phyloP scores from a whole-genome alignment of 306 rosid species.

The Cucurbita maxima region DNA sequence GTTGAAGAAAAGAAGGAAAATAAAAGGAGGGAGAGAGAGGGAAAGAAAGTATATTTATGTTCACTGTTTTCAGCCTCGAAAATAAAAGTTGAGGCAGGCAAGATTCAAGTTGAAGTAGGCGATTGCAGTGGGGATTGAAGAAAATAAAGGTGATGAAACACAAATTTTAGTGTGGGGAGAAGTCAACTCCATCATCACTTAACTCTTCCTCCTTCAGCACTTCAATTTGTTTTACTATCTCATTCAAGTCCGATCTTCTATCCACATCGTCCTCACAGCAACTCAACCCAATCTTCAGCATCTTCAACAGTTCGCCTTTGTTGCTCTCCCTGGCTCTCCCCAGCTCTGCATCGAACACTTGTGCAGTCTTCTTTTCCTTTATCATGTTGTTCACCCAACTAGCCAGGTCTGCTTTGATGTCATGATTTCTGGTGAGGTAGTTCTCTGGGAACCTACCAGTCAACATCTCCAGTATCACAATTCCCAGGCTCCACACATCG shows the following conservation, averaged over 20 bases:
- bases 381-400: constrained; percentile 71
- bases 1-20: no score
- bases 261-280: constrained; percentile 91
- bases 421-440: constrained; percentile 37
- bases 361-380: constrained; percentile 49
- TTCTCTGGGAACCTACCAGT: constrained; percentile 84
- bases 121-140: not conserved
- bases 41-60: no score
- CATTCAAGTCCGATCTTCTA: constrained; percentile 52
- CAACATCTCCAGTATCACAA: constrained; percentile 64
- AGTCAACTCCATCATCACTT: not conserved
- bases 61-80: no score
- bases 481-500: constrained; percentile 74
- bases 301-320: constrained; percentile 57
- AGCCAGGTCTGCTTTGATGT: constrained; percentile 39
- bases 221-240: constrained; percentile 42
- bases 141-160: not conserved
- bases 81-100: not conserved
- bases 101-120: not conserved
- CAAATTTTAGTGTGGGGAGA: not conserved
- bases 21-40: no score
- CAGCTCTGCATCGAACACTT: constrained; percentile 65
- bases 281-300: constrained; percentile 67
- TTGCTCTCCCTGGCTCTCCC: constrained; percentile 23
- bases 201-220: constrained; percentile 23